Base-by-base conservation (phyloP, 1,139 yeast genomes). In the Diutina scorzettiae region DNA sequence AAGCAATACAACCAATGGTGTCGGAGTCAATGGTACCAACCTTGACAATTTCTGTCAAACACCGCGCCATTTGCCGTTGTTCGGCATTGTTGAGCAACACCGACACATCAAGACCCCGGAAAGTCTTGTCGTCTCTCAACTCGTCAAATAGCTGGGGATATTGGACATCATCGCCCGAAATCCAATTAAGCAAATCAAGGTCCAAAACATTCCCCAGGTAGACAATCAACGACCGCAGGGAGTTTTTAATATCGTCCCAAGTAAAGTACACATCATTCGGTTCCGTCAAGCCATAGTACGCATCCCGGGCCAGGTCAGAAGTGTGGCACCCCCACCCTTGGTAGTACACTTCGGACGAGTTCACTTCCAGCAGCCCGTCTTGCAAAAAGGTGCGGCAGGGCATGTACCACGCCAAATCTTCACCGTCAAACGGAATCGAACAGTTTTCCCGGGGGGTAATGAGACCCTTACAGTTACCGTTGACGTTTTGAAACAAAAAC, bases 1-100 rank as follows among this genome's bases (percentile, higher is more conserved):
- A 85, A 0, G 96, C 95, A 59, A 91, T 79, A 62, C 98, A 91
- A n/a, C 98, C 98, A 54, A 91, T 78, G 11, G 95, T 78, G 44
- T 85, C 87, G 1, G 93, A 77, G 57, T 91, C 97, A 44, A 91
- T 76, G 40, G 76, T 78, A 20, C 98, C 98, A 19, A 89, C 94
- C 61, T 81, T 85, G 44, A 84, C 69, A 45, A 85, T 82, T 59
- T 91, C 97, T n/a, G 82, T 68, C 43, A 91, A 66, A 61, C 98
- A 91, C 53, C 80, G 75, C 14, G 93, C 93, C 7, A 79, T 76
- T 51, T 73, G 72, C 46, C 87, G 73, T 51, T 84, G 87, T 20
- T 65, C 64, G 17, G 83, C 72, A 45, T 76, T 77, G 4, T 95
- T 74, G 56, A 89, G 70, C 14, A 82, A 67, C 47, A 86, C 66